These are phyloP conservation scores for Novakomyces olei DNA, from an alignment of 805 yeast species.

Conservation along the genomic window DNA sequence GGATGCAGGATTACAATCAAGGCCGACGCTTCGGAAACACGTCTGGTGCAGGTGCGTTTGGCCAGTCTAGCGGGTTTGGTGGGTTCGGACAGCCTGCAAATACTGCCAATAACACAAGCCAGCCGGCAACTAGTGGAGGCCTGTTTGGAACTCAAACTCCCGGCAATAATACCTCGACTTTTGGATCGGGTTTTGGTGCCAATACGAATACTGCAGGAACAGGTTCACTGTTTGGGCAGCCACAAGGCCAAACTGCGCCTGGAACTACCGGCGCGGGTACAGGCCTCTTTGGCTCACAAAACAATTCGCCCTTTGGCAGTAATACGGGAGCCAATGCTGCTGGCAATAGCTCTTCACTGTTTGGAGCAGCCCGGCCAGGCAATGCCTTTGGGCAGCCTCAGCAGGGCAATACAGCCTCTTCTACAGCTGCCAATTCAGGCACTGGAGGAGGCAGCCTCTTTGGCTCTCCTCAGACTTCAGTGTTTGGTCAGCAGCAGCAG, in stretches of 20 bases:
- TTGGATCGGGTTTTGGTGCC: conserved; percentile 7
- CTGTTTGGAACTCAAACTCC: conserved; percentile 4
- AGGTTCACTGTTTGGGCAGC: conserved; percentile 10
- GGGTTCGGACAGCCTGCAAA: conserved; percentile 12
- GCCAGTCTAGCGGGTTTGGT: conserved; percentile 11
- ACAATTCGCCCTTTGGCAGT: no score
- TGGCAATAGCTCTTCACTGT: no score
- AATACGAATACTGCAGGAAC: conserved; percentile 5
- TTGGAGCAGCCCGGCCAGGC: no score
- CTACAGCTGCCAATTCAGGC: background rate
- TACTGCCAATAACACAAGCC: conserved; percentile 1
- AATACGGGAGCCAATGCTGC: no score
- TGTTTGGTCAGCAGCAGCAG: no score
- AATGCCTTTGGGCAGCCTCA: no score
- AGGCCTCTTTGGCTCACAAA: background rate
- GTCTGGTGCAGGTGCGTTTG: conserved; percentile 12
- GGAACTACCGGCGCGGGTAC: conserved; percentile 1
- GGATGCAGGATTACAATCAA: conserved; percentile 69
- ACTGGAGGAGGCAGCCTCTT: conserved; percentile 1
- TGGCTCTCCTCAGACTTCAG: no score
- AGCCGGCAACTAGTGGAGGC: no score
- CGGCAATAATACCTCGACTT: conserved; percentile 7
- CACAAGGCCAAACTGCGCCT: conserved; percentile 13
- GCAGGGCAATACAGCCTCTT: no score
- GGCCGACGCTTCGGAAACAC: conserved; percentile 22